Evolutionary conservation across 805 yeast genomes (phyloP).

Genomic region (Teunomyces panamensis): DNA sequence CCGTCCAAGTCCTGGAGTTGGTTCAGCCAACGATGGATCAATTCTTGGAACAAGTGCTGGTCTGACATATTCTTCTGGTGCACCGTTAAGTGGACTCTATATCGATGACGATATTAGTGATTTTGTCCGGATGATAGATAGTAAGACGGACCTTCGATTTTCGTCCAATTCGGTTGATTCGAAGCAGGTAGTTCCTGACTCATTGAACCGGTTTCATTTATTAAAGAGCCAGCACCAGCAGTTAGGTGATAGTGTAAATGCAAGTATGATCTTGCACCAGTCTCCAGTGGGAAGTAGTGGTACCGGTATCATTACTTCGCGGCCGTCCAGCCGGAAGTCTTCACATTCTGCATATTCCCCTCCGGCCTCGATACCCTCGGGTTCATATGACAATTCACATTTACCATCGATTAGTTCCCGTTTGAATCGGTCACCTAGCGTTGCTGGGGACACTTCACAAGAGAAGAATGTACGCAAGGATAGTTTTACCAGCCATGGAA

Average conservation of each 20-base stretch:
- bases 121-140: slow-evolving; percentile 69
- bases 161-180: slow-evolving; percentile 12
- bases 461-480: slow-evolving; percentile 3
- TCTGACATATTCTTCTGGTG: slow-evolving; percentile 29
- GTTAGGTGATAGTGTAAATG: slow-evolving; percentile 52
- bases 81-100: slow-evolving; percentile 42
- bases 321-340: slow-evolving; percentile 26
- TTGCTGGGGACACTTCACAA: not conserved
- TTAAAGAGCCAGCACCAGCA: slow-evolving; percentile 53
- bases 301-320: slow-evolving; percentile 13
- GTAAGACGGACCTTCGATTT: slow-evolving; percentile 51
- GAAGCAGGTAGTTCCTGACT: slow-evolving; percentile 28
- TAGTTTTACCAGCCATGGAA: slow-evolving; percentile 6
- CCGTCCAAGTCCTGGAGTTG: slow-evolving; percentile 20
- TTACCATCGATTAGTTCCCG: slow-evolving; percentile 34
- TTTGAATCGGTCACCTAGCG: slow-evolving; percentile 18
- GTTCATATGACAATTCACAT: slow-evolving; percentile 25
- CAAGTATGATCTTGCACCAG: slow-evolving; percentile 41
- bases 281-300: slow-evolving; percentile 6
- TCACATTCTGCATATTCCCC: slow-evolving; percentile 31
- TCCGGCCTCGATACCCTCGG: slow-evolving; percentile 21
- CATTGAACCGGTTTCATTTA: slow-evolving; percentile 49
- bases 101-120: slow-evolving; percentile 62
- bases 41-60: slow-evolving; percentile 34
- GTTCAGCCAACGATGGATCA: slow-evolving; percentile 15